Evolutionary conservation across 805 yeast genomes (phyloP).

Genomic region (Dipodascopsis uninucleata): DNA sequence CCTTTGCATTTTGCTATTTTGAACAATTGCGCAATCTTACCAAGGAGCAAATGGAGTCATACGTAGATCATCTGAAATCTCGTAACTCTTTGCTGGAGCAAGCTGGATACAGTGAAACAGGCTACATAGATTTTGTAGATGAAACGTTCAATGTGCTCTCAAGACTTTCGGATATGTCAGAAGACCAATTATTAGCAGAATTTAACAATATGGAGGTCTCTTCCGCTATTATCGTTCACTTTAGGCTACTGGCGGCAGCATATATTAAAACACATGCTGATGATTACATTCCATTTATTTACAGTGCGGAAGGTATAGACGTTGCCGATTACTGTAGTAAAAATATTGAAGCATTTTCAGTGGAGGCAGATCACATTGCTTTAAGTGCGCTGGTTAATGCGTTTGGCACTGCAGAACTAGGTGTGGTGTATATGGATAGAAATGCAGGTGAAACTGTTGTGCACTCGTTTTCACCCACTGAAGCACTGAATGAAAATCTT

Average conservation of each 20-base stretch:
- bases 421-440: conserved; percentile 28
- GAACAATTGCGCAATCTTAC: conserved; percentile 9
- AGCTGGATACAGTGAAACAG: conserved; percentile 27
- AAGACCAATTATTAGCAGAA: conserved; percentile 14
- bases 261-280: conserved; percentile 27
- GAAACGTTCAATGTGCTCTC: conserved; percentile 17
- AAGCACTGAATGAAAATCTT: background rate
- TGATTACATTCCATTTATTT: conserved; percentile 27
- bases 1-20: conserved; percentile 26
- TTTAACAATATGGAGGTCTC: conserved; percentile 27
- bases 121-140: conserved; percentile 28
- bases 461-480: conserved; percentile 18
- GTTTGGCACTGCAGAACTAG: conserved; percentile 18
- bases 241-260: conserved; percentile 29
- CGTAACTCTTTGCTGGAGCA: conserved; percentile 15
- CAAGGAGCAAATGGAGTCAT: conserved; percentile 7
- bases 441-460: conserved; percentile 22
- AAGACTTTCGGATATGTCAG: conserved; percentile 7
- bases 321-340: conserved; percentile 27
- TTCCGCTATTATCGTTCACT: conserved; percentile 28
- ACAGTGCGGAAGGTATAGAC: conserved; percentile 23
- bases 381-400: conserved; percentile 29
- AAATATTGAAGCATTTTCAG: conserved; percentile 29
- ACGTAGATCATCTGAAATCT: conserved; percentile 1
- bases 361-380: conserved; percentile 31